These are phyloP conservation scores for Perilla frutescens DNA, from an alignment of 257 asterid species.

Conservation along the genomic window DNA sequence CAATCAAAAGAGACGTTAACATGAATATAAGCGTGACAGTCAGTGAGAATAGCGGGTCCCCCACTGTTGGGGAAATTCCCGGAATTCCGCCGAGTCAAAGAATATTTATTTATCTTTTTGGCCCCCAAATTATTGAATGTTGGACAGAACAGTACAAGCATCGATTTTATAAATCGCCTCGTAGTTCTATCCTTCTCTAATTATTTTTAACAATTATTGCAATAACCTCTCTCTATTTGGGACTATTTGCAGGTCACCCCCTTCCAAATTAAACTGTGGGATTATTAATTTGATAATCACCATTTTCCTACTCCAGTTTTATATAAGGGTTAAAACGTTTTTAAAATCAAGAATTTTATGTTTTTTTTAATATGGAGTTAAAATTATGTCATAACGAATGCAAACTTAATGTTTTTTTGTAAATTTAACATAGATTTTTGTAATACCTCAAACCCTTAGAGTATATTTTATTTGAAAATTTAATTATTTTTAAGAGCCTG, in stretches of 20 bases:
- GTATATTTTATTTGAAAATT: too few relatives aligned
- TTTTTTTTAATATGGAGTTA: too few relatives aligned
- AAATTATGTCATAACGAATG: too few relatives aligned
- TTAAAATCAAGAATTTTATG: too few relatives aligned
- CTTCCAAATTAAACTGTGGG: constrained; percentile 2
- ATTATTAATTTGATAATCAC: background rate
- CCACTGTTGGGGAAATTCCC: background rate
- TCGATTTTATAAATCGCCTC: too few relatives aligned
- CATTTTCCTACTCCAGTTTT: background rate
- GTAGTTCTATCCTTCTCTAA: background rate
- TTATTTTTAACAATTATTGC: background rate
- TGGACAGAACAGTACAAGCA: background rate
- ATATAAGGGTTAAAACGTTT: too few relatives aligned
- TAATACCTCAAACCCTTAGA: too few relatives aligned
- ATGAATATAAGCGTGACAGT: constrained; percentile 34
- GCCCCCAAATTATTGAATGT: constrained; percentile 1
- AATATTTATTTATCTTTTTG: background rate
- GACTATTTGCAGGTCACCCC: constrained; percentile 27
- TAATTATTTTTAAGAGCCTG: too few relatives aligned
- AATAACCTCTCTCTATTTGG: constrained; percentile 3
- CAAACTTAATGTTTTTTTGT: too few relatives aligned
- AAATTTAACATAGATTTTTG: too few relatives aligned
- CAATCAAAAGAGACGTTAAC: constrained; percentile 43
- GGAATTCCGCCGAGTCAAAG: constrained; percentile 6
- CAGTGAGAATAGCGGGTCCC: constrained; percentile 27